These are phyloP conservation scores for Mariannaea elegans DNA, from an alignment of 2,329 filamentous ascomycete genomes.

Conservation along the genomic window DNA sequence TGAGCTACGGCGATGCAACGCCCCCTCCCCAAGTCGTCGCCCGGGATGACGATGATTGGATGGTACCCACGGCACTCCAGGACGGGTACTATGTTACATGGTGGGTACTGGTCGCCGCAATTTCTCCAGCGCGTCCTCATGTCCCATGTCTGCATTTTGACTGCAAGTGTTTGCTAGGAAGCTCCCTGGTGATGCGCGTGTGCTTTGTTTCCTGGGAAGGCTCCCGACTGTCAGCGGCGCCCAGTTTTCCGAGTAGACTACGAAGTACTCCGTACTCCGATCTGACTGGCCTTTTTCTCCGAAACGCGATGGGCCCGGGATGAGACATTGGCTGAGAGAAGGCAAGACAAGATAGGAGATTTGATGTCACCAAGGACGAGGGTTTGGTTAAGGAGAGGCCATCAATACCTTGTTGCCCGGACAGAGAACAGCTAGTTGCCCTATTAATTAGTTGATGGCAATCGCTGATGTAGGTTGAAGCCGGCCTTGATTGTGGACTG, in stretches of 20 bases:
- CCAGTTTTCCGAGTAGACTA: neutral
- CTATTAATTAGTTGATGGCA: conserved; percentile 2
- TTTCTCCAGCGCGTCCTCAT: conserved; percentile 6
- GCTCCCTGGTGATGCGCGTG: conserved; percentile 12
- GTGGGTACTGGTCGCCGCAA: conserved; percentile 6
- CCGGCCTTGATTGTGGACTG: neutral
- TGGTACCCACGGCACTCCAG: conserved; percentile 3
- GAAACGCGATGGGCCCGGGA: neutral
- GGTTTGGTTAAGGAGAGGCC: too few species aligned
- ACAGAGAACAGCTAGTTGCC: conserved; percentile 5
- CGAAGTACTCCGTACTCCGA: too few species aligned
- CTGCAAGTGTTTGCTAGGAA: conserved; percentile 11
- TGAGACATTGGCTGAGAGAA: neutral
- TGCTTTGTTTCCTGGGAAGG: conserved; percentile 8
- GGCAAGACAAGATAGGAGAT: neutral
- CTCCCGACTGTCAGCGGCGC: conserved; percentile 7
- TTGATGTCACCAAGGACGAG: neutral
- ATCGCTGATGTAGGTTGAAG: conserved; percentile 12
- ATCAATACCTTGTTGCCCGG: neutral
- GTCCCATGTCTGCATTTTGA: conserved; percentile 11
- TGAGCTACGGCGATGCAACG: conserved; percentile 3
- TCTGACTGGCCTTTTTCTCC: too few species aligned
- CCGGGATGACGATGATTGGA: conserved; percentile 1
- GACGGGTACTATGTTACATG: neutral
- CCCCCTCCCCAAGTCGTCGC: neutral